These are phyloP conservation scores for Magnaporthales sp. DNA, from an alignment of 2,329 filamentous ascomycete species.

Conservation along the genomic window DNA sequence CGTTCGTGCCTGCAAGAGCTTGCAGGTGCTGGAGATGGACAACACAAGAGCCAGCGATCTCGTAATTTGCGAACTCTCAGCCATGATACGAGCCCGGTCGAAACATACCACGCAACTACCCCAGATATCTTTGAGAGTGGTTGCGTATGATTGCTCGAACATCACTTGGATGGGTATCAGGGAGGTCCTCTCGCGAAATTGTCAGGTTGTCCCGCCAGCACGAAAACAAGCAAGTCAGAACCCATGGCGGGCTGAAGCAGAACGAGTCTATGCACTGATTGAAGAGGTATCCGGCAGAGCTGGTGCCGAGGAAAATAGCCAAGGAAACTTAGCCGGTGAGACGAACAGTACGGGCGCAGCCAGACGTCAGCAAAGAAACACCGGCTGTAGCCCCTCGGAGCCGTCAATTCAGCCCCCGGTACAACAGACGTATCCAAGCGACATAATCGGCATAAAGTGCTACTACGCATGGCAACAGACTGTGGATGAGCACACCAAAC, in stretches of 20 bases:
- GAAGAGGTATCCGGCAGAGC: not conserved
- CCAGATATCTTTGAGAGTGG: slow-evolving; percentile 59
- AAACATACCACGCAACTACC: slow-evolving; percentile 30
- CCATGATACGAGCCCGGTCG: slow-evolving; percentile 58
- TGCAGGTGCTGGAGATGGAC: slow-evolving; percentile 76
- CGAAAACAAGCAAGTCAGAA: slow-evolving; percentile 3
- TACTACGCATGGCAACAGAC: slow-evolving; percentile 95
- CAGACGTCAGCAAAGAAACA: not conserved
- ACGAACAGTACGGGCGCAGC: not conserved
- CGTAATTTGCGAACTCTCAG: slow-evolving; percentile 73
- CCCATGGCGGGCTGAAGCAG: not conserved
- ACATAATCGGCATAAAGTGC: slow-evolving; percentile 82
- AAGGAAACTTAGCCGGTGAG: not conserved
- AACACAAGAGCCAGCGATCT: slow-evolving; percentile 88
- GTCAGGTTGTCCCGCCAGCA: slow-evolving; percentile 43
- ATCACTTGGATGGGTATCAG: slow-evolving; percentile 89
- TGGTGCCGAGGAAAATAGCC: not conserved
- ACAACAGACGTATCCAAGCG: slow-evolving; percentile 53
- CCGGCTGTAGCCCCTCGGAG: not conserved
- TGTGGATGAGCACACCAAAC: slow-evolving; percentile 85
- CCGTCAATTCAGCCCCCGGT: slow-evolving; percentile 10
- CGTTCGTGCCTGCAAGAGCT: slow-evolving; percentile 61
- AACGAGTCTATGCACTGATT: not conserved
- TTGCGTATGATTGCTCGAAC: slow-evolving; percentile 85
- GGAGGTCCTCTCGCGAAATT: slow-evolving; percentile 78